Base-by-base conservation (phyloP, 495 filamentous ascomycete genomes). In the Oidiodendron maius region DNA sequence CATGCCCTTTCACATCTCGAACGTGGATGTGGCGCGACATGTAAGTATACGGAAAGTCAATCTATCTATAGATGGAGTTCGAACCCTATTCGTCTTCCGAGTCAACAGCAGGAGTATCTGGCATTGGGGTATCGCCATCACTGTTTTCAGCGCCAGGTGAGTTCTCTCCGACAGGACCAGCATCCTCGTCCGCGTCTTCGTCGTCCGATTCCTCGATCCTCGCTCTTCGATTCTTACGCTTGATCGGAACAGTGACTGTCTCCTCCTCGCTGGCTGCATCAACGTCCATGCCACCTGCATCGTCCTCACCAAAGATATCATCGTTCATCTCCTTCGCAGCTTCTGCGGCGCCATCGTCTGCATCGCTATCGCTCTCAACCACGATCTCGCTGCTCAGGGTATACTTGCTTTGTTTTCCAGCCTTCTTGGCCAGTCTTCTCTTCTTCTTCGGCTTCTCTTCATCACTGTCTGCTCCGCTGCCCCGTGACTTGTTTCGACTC, bases 351-450 rank as follows among this genome's bases (percentile, higher is more conserved):
- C 58, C 51, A 47, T 60, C 48, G 34, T 68, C 77, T 23, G 74
- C 77, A 35, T 80, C 76, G 11, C 74, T 72, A 46, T 85, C 83
- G 46, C 82, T 86, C 44, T 90, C 86, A 28, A 86, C 83, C 22
- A 95, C 81, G 48, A 86, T 76, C 63, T 94, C 89, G 30, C 71
- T 81, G 45, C 81, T 86, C 26, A 30, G 26, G 74, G 94, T 95
- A 65, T 76, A 93, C 58, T 91, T 90, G 37, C 52, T 61, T 3
- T 60, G 57, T 20, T 59, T 65, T 15, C 55, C 59, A 24, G 44
- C 44, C 54, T 77, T 74, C 55, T 77, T 78, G 4, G 75, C 76
- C 28, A 82, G 72, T 53, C 77, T 75, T 30, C 68, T 64, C 64
- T 73, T 79, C 71, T 84, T 86, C 65, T 75, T 74, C 3, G 75